Conservation (phyloP, 2,329 filamentous ascomycete genomes). For the Periconia digitata region DNA sequence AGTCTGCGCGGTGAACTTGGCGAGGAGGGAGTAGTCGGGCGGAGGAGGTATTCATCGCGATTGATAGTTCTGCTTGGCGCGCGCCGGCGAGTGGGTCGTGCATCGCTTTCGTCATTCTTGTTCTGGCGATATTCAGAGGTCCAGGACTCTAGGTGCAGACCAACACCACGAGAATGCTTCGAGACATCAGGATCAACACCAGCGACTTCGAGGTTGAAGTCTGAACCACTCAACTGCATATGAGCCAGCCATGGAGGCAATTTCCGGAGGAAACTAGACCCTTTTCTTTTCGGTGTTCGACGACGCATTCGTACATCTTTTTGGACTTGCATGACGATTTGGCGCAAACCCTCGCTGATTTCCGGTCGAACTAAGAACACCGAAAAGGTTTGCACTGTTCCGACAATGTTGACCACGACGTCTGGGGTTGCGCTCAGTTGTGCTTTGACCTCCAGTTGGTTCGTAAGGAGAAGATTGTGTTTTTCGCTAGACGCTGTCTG, state of each 20-base stretch:
- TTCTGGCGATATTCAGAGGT: conserved; percentile 87
- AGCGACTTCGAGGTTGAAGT: conserved; percentile 88
- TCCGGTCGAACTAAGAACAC: conserved; percentile 89
- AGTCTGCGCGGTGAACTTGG: conserved; percentile 53
- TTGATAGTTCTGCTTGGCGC: conserved; percentile 65
- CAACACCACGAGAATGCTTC: conserved; percentile 76
- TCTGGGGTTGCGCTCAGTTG: conserved; percentile 85
- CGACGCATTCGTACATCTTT: conserved; percentile 43
- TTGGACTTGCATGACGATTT: conserved; percentile 84
- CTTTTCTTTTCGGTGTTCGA: conserved; percentile 43
- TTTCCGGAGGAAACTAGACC: conserved; percentile 68
- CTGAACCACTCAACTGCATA: conserved; percentile 80
- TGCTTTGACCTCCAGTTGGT: conserved; percentile 83
- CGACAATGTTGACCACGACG: conserved; percentile 77
- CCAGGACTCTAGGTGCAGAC: conserved; percentile 84
- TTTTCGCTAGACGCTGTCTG: conserved; percentile 81
- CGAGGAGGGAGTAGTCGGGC: conserved; percentile 52
- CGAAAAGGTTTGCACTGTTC: conserved; percentile 81
- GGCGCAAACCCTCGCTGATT: conserved; percentile 86
- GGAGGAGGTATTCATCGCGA: conserved; percentile 64
- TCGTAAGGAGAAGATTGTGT: conserved; percentile 84
- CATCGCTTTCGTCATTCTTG: conserved; percentile 65
- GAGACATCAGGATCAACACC: conserved; percentile 85
- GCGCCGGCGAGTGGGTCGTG: conserved; percentile 64
- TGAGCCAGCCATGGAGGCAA: conserved; percentile 84